Conservation (phyloP, 164 flowering plant genomes). For the Paratinospora sagittata region DNA sequence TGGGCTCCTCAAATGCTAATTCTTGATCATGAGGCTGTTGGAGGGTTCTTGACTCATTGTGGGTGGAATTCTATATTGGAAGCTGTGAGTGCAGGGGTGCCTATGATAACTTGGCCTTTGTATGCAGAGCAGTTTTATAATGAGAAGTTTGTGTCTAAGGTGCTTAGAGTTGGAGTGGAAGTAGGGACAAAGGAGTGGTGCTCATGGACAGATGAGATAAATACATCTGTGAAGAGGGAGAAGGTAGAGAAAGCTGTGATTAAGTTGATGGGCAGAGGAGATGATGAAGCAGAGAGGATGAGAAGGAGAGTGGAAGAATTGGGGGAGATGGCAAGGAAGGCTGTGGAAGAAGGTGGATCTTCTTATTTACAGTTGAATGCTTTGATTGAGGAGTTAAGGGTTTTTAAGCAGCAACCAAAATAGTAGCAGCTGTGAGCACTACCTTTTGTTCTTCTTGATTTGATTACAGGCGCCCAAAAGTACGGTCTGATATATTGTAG, state of each 20-base stretch:
- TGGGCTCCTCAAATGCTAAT: constrained; percentile 42
- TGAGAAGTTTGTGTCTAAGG: constrained; percentile 23
- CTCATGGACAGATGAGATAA: constrained; percentile 23
- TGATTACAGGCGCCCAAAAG: no score
- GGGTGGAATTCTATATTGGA: constrained; percentile 44
- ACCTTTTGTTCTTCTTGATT: no score
- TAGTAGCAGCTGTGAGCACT: no score
- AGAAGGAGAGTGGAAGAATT: constrained; percentile 7
- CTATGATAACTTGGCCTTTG: constrained; percentile 37
- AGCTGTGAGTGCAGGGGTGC: constrained; percentile 25
- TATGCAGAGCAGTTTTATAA: constrained; percentile 36
- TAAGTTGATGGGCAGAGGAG: constrained; percentile 12
- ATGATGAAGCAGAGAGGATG: constrained; percentile 13
- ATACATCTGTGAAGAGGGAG: constrained; percentile 5
- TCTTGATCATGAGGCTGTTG: constrained; percentile 28
- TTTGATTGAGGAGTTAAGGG: constrained; percentile 11
- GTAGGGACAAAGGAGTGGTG: constrained; percentile 14
- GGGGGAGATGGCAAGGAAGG: constrained; percentile 11
- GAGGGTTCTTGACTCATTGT: constrained; percentile 38
- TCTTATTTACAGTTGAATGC: background rate
- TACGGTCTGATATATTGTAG: no score
- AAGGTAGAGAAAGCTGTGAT: constrained; percentile 7
- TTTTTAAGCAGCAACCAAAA: background rate
- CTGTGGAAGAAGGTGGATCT: constrained; percentile 22
- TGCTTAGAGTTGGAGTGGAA: constrained; percentile 17